Evolutionary conservation across 2,329 filamentous ascomycete species (phyloP), one percentile per base, ranked within the genome.

Genomic region (Sclerotinia borealis): DNA sequence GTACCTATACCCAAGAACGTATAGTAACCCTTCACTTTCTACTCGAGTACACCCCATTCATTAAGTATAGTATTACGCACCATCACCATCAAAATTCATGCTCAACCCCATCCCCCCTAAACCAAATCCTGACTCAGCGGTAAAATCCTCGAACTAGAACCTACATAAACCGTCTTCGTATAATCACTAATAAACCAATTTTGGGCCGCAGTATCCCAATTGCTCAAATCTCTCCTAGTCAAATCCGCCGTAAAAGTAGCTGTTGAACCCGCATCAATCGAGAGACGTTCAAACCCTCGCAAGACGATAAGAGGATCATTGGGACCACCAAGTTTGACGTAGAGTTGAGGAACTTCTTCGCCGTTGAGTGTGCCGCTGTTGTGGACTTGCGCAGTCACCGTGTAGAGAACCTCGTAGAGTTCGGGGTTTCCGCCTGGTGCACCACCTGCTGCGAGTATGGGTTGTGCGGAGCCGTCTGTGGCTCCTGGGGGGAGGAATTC

Each of bases 201-300:
- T 80, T 97, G 93, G n/a, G 78, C 75, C 1, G 73, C 80, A 0
- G 84, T 79, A 69, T 96, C 91, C 93, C 93, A 97, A 78, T 92
- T 95, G 74, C 88, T 92, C 63, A 97, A 69, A 72, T 97, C 93
- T 63, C 92, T 86, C 45, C 93, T 83, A 7, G 87, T 92, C 62
- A 97, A 76, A 19, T 86, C 82, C 0, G 85, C 86, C 0, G 76
- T 80, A 79, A 95, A 96, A 2, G 81, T 84, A 4, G 79, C 80
- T 59, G 82, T 85, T 75, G 85, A 75, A n/a, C 91, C 91, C 0
- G 91, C 83, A 4, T 83, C 79, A 67, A 97, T 86, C 56, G 80
- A 81, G 64, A 96, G 76, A 52, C 91, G 85, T 64, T 96, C 90
- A 72, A 97, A 98, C 50, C 88, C 88, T 66, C 93, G 87, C 17